phyloP scores from a whole-genome alignment of 2,329 filamentous ascomycete species.

The Cyphellophora europaea region DNA sequence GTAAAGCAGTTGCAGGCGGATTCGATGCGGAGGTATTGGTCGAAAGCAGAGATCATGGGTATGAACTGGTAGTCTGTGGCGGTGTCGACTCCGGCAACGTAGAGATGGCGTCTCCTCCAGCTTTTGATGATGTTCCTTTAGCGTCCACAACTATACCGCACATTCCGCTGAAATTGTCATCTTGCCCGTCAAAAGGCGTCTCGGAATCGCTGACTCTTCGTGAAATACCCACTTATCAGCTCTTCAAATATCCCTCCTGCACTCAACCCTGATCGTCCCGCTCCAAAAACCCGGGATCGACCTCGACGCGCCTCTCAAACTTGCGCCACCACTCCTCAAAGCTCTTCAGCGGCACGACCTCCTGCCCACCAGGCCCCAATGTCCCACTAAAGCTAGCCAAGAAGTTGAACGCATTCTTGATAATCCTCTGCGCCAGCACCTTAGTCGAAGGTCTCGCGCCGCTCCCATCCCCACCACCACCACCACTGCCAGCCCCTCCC shows the following conservation, averaged over 20 bases:
- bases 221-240: too few species aligned
- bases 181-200: too few species aligned
- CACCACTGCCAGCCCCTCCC: neutral
- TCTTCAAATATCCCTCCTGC: too few species aligned
- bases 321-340: constrained; percentile 98
- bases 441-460: constrained; percentile 42
- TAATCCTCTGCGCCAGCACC: constrained; percentile 81
- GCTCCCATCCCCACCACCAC: neutral
- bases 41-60: constrained; percentile 59
- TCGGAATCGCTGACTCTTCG: too few species aligned
- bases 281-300: constrained; percentile 84
- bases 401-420: constrained; percentile 96
- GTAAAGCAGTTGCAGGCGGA: constrained; percentile 69
- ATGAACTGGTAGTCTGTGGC: constrained; percentile 44
- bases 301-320: constrained; percentile 78
- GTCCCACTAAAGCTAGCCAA: constrained; percentile 73
- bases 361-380: constrained; percentile 51
- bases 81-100: too few species aligned
- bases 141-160: too few species aligned
- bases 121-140: too few species aligned
- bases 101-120: too few species aligned
- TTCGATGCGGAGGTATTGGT: constrained; percentile 83
- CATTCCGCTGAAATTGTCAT: too few species aligned
- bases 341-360: constrained; percentile 85
- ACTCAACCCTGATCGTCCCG: constrained; percentile 44